Percentiles rank a stretch among this genome's conserved stretches.
Conservation (phyloP, 2,329 filamentous ascomycete genomes). For the Pyricularia pennisetigena region DNA sequence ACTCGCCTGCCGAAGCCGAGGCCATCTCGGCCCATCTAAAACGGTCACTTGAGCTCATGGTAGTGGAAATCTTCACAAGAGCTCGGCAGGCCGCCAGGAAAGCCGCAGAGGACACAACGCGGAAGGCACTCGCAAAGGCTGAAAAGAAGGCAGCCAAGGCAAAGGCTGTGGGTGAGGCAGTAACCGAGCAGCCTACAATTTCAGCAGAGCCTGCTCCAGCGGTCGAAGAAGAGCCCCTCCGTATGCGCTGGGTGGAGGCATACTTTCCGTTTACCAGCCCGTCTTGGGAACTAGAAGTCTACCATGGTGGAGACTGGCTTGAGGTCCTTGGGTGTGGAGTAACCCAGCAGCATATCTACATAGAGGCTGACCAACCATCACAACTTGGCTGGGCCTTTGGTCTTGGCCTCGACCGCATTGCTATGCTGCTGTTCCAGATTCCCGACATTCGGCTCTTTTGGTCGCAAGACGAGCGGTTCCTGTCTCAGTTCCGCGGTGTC, state of each 20-base stretch:
- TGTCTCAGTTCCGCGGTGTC: constrained; percentile 69
- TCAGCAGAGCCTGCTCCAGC: not conserved
- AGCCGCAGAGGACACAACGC: constrained; percentile 21
- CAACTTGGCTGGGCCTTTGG: constrained; percentile 94
- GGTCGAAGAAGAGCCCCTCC: constrained; percentile 58
- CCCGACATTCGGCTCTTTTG: constrained; percentile 96
- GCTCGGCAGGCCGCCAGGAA: constrained; percentile 57
- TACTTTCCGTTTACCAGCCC: constrained; percentile 97
- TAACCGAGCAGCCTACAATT: not conserved
- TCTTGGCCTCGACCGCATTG: constrained; percentile 85
- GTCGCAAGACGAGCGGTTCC: constrained; percentile 76
- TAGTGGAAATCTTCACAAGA: constrained; percentile 77
- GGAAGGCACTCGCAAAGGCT: not conserved
- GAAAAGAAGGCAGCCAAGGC: not conserved
- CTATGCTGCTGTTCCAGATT: constrained; percentile 94
- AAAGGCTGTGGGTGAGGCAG: not conserved
- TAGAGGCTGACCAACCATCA: constrained; percentile 63
- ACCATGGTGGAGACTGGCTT: constrained; percentile 90
- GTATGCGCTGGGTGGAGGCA: constrained; percentile 88
- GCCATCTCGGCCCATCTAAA: constrained; percentile 82
- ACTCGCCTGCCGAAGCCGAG: constrained; percentile 68
- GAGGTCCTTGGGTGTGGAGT: constrained; percentile 93
- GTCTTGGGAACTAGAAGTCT: constrained; percentile 92
- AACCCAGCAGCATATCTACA: constrained; percentile 71
- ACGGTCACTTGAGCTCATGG: constrained; percentile 77